Conservation (phyloP, 345 rosid genomes). For the Citrus glauca region DNA sequence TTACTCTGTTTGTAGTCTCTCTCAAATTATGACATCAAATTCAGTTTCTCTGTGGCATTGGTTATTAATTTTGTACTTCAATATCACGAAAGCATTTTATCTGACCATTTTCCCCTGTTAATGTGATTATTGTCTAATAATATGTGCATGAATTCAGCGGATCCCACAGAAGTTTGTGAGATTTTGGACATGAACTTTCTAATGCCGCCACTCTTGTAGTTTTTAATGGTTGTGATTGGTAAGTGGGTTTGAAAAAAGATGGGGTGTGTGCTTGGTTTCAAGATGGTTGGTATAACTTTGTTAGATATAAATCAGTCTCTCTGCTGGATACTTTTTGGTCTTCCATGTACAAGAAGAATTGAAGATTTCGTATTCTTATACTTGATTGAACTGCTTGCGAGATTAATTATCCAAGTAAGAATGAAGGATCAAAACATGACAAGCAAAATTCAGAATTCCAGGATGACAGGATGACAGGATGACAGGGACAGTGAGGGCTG, state of each 20-base stretch:
- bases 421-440: background rate
- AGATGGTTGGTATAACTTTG: slow-evolving; percentile 37
- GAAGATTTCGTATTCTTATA: slow-evolving; percentile 25
- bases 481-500: slow-evolving; percentile 13
- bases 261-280: slow-evolving; percentile 31
- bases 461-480: background rate
- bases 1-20: no score
- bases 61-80: background rate
- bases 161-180: slow-evolving; percentile 34
- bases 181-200: slow-evolving; percentile 29
- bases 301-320: slow-evolving; percentile 25
- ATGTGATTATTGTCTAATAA: background rate
- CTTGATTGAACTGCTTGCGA: slow-evolving; percentile 35
- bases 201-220: slow-evolving; percentile 19
- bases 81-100: background rate
- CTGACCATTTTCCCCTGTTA: background rate
- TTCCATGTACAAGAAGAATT: slow-evolving; percentile 33
- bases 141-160: slow-evolving; percentile 14
- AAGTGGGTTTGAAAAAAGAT: slow-evolving; percentile 22
- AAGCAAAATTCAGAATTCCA: background rate
- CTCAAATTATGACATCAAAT: background rate
- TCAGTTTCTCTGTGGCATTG: background rate
- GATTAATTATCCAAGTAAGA: slow-evolving; percentile 20
- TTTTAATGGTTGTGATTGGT: slow-evolving; percentile 34
- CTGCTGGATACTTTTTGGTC: slow-evolving; percentile 24